phyloP scores from a whole-genome alignment of 306 rosid species.

The Cotoneaster glaucophyllus region DNA sequence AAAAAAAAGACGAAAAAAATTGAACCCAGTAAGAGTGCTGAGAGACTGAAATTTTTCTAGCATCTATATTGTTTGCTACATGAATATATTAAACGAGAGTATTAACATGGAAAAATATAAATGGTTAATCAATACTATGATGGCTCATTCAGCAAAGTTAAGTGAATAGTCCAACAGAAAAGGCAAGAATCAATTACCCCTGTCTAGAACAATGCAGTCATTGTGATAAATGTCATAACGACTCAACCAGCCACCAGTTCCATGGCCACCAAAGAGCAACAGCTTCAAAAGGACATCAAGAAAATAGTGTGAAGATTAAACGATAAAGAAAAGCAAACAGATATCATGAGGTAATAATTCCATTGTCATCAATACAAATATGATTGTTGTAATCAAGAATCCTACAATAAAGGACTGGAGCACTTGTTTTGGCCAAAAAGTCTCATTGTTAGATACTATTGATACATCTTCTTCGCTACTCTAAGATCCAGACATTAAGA shows the following conservation, averaged over 20 bases:
- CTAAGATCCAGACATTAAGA: background rate
- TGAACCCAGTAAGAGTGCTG: background rate
- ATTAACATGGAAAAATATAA: background rate
- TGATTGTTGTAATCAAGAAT: background rate
- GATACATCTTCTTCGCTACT: background rate
- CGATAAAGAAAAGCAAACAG: background rate
- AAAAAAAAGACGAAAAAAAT: background rate
- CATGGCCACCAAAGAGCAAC: constrained; percentile 95
- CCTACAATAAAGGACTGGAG: background rate
- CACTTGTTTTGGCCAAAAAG: background rate
- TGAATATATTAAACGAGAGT: background rate
- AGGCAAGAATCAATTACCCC: constrained; percentile 57
- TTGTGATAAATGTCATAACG: constrained; percentile 91
- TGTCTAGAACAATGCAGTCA: constrained; percentile 75
- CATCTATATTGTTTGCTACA: background rate
- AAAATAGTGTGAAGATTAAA: background rate
- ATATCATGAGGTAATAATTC: background rate
- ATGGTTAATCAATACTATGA: constrained; percentile 2
- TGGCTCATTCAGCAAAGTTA: background rate
- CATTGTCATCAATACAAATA: background rate
- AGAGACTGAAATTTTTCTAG: background rate
- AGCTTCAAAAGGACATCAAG: constrained; percentile 41
- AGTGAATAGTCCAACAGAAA: constrained; percentile 9
- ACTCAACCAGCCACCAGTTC: constrained; percentile 99
- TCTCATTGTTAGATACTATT: background rate